Evolutionary conservation across 2,329 filamentous ascomycete genomes (phyloP), one percentile per base, ranked within the genome.

Genomic region (Cytospora schulzeri): DNA sequence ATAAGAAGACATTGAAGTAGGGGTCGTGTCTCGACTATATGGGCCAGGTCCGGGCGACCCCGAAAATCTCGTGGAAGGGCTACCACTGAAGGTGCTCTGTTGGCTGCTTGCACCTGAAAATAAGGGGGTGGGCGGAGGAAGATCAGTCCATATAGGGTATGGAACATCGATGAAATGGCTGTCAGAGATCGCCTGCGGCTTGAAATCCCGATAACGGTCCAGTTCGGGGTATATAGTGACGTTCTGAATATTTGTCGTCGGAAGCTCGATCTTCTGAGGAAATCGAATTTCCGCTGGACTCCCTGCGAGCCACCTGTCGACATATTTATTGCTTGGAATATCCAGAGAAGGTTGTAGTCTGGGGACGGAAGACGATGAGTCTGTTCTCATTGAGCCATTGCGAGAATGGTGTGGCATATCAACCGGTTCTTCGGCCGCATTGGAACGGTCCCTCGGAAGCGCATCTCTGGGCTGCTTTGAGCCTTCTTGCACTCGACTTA

Each of bases 1-100:
- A 70, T 90, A 88, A 1, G 91, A 93, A 9, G 88, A 90, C 68
- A 91, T 88, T 12, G 91, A 93, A 5, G 90, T 92, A 8, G 91
- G 91, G 3, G 91, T 93, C 0, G 90, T 92, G 65, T 91, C 89
- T 67, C 90, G 84, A 72, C 90, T 93, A 75, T 92, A 93, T 6
- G 86, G 78, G 2, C 88, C 86, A 14, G 89, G 86, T 1, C 85
- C 85, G 1, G 87, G 87, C 0, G 91, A 93, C 63, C 87, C 90
- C 1, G 89, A 91, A 71, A 90, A 92, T 66, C 88, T 82, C 1
- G 91, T 92, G 4, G 90, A 93, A 45, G 90, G 89, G 65, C 89
- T 92, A 28, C 81, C 86, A 66, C 90, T 92, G 60, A 88, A 82
- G 3, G 81, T 84, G 74, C 85, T 85, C 51, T 81, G 64, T 67